A percentile compares a stretch with the other conserved stretches of the same genome.
Conservation (phyloP, 345 rosid genomes). For the Cardamine chenopodiifolia region DNA sequence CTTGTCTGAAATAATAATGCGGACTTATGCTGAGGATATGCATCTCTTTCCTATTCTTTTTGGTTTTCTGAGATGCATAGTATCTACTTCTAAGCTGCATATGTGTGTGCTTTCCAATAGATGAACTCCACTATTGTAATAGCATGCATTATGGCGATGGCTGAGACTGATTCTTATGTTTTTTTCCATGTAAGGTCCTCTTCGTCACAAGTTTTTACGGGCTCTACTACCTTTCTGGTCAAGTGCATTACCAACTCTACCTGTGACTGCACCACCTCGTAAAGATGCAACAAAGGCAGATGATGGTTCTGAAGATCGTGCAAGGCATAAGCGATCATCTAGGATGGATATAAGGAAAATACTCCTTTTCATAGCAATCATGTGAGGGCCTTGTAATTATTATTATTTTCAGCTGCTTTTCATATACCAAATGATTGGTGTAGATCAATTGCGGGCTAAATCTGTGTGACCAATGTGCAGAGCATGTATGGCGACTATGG, state of each 20-base stretch:
- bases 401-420: background rate
- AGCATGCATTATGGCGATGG: background rate
- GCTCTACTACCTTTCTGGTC: constrained; percentile 99
- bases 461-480: constrained; percentile 49
- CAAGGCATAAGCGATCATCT: constrained; percentile 67
- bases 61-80: background rate
- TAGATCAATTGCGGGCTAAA: background rate
- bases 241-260: constrained; percentile 91
- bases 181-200: constrained; percentile 59
- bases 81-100: background rate
- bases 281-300: constrained; percentile 69
- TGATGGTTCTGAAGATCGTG: constrained; percentile 67
- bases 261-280: constrained; percentile 93
- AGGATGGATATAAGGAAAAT: constrained; percentile 89
- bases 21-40: background rate
- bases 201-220: constrained; percentile 84
- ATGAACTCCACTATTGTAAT: background rate
- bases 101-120: background rate
- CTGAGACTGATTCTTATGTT: constrained; percentile 11
- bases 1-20: constrained; percentile 4
- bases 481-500: constrained; percentile 99
- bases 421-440: background rate
- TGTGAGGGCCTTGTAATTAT: constrained; percentile 62
- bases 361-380: constrained; percentile 86
- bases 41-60: background rate